phyloP scores from a whole-genome alignment of 768 basidiomycete genomes.

The Clitopilus passeckerianus region DNA sequence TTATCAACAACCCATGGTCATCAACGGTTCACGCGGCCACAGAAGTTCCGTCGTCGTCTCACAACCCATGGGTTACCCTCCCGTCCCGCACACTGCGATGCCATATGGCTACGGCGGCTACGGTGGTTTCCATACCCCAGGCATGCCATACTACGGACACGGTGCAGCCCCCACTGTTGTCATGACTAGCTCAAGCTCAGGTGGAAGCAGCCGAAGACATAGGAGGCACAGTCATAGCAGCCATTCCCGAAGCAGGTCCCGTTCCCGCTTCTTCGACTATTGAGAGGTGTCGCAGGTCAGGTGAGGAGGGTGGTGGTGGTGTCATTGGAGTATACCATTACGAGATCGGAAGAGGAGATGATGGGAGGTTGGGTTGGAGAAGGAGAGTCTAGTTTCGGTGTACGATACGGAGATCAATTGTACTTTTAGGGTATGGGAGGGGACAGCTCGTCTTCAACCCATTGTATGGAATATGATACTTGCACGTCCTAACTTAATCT shows the following conservation, averaged over 20 bases:
- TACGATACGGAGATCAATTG: constrained; percentile 7
- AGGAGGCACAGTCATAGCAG: not conserved
- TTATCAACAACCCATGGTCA: not conserved
- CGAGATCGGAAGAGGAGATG: not conserved
- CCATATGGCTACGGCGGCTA: not conserved
- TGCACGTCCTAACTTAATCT: not conserved
- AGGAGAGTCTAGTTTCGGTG: constrained; percentile 4
- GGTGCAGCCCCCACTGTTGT: not conserved
- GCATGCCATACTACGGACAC: not conserved
- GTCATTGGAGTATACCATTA: not conserved
- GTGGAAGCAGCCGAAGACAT: not conserved
- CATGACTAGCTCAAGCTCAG: not conserved
- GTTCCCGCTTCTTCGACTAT: constrained; percentile 8
- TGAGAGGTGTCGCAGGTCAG: constrained; percentile 1
- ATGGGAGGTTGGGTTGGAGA: constrained; percentile 1
- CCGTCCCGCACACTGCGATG: not conserved
- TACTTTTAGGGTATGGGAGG: constrained; percentile 9
- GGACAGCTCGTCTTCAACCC: constrained; percentile 12
- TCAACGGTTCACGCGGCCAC: not conserved
- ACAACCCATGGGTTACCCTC: not conserved
- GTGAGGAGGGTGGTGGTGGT: not conserved
- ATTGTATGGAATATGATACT: constrained; percentile 12
- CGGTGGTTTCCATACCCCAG: not conserved
- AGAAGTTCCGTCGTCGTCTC: not conserved
- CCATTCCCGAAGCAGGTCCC: not conserved